Conservation (phyloP, 768 basidiomycete species). For the Podaxis mareebaensis region DNA sequence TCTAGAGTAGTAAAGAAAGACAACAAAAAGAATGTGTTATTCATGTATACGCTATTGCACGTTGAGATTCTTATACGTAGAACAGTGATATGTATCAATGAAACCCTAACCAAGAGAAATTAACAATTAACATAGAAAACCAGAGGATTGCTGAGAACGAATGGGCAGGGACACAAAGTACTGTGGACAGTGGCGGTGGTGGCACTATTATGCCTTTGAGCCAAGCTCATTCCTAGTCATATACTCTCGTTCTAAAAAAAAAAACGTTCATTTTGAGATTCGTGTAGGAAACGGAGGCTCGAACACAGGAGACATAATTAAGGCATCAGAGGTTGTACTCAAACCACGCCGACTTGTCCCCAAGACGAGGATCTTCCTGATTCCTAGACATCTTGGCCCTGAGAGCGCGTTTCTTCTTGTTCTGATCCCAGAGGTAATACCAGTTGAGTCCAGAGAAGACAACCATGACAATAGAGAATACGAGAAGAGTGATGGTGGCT, state of each 20-base stretch:
- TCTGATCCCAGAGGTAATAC: conserved; percentile 41
- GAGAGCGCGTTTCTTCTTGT: conserved; percentile 43
- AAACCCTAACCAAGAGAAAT: not conserved
- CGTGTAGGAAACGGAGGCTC: not conserved
- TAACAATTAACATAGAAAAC: not conserved
- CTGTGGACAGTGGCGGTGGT: no score
- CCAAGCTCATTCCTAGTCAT: not conserved
- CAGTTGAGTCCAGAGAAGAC: conserved; percentile 39
- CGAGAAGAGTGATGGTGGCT: conserved; percentile 44
- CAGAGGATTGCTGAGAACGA: not conserved
- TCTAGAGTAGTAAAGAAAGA: not conserved
- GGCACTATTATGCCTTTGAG: no score
- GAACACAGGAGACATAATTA: no score
- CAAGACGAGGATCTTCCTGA: conserved; percentile 42
- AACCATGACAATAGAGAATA: conserved; percentile 40
- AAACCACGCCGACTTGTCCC: conserved; percentile 58
- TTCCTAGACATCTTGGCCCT: conserved; percentile 30
- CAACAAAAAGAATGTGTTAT: not conserved
- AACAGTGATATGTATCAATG: not conserved
- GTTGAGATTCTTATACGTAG: not conserved
- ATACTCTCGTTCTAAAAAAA: not conserved
- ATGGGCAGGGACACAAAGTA: no score
- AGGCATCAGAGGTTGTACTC: conserved; percentile 41
- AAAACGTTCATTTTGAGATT: not conserved
- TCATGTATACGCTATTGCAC: not conserved